Conservation (phyloP, 176 grass and related monocot species). For the Tillandsia fasciculata region DNA sequence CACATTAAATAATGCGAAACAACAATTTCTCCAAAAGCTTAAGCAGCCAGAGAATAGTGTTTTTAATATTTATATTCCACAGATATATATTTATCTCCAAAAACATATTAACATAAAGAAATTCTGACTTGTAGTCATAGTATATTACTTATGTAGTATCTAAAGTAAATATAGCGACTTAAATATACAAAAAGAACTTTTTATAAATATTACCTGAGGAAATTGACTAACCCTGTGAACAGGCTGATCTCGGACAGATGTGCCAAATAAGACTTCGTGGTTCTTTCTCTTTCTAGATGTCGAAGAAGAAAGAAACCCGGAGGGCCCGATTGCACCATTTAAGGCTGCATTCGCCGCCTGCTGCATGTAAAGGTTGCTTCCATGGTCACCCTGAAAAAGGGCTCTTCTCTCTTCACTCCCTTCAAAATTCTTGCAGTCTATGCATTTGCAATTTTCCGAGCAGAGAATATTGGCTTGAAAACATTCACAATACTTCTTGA, state of each 20-base stretch:
- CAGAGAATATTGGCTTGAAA: constrained; percentile 98
- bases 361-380: constrained; percentile 62
- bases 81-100: no score
- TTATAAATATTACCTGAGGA: constrained; percentile 48
- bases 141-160: no score
- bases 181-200: constrained; percentile 15
- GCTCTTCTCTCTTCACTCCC: constrained; percentile 74
- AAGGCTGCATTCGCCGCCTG: constrained; percentile 68
- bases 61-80: no score
- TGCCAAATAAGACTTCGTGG: constrained; percentile 47
- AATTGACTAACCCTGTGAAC: constrained; percentile 32
- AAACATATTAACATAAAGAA: no score
- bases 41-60: no score
- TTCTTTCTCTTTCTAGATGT: constrained; percentile 65
- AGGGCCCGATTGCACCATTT: constrained; percentile 68
- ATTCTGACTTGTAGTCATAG: no score
- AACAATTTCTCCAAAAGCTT: no score
- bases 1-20: no score
- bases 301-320: constrained; percentile 63
- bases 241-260: constrained; percentile 40
- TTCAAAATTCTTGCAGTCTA: constrained; percentile 97
- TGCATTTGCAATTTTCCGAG: constrained; percentile 97
- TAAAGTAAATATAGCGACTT: neutral
- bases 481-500: constrained; percentile 98
- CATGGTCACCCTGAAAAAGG: constrained; percentile 56